A percentile compares a stretch with the other conserved stretches of the same genome.
phyloP scores from a whole-genome alignment of 2,329 filamentous ascomycete genomes.

The Monosporascus sp. region DNA sequence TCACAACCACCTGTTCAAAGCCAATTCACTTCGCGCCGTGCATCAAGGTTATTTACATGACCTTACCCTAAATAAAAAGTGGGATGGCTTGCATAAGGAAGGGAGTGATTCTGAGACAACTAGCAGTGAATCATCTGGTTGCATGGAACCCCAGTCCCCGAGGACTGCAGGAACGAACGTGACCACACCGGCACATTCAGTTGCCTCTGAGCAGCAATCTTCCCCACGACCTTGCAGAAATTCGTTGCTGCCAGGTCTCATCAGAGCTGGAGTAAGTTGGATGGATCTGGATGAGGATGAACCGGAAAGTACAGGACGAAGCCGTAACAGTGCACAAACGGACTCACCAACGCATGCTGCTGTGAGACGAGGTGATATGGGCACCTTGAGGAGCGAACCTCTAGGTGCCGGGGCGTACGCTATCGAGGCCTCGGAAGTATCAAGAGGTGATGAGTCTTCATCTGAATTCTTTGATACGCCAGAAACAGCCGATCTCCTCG shows the following conservation, averaged over 20 bases:
- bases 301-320: slow-evolving; percentile 13
- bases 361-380: slow-evolving; percentile 6
- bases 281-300: slow-evolving; percentile 25
- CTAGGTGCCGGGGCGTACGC: slow-evolving; percentile 8
- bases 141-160: slow-evolving; percentile 27
- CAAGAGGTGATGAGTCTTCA: no score
- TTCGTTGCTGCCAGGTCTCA: slow-evolving; percentile 13
- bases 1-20: slow-evolving; percentile 8
- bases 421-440: no score
- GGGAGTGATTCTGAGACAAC: slow-evolving; percentile 25
- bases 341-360: slow-evolving; percentile 8
- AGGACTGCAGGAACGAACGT: slow-evolving; percentile 32
- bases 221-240: slow-evolving; percentile 13
- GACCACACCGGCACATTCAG: slow-evolving; percentile 33
- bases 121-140: slow-evolving; percentile 31
- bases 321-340: slow-evolving; percentile 19
- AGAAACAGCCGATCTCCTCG: slow-evolving; percentile 1
- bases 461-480: slow-evolving; percentile 1
- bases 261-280: slow-evolving; percentile 22
- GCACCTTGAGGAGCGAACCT: slow-evolving; percentile 16
- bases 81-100: slow-evolving; percentile 9
- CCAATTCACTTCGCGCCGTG: slow-evolving; percentile 19
- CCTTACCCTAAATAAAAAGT: slow-evolving; percentile 13
- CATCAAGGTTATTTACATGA: slow-evolving; percentile 20
- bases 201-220: slow-evolving; percentile 29